Conservation (phyloP, 1,139 yeast species). For the Debaryomyces robertsiae region DNA sequence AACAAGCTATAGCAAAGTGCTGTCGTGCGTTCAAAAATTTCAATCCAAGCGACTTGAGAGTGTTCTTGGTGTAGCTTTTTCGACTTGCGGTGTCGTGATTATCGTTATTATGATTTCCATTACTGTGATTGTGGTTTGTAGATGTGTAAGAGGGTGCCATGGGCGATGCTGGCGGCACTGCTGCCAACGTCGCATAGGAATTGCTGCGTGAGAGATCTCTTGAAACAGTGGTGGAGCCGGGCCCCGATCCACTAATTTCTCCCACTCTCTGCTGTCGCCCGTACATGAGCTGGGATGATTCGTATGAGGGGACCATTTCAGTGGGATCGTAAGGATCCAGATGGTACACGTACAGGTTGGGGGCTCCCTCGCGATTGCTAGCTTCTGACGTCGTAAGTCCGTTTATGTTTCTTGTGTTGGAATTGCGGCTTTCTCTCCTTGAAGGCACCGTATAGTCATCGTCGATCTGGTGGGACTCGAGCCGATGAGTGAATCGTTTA, state of each 20-base stretch:
- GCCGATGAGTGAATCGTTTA: conserved; percentile 30
- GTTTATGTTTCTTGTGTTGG: neutral
- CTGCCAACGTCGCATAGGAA: conserved; percentile 13
- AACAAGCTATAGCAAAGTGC: conserved; percentile 70
- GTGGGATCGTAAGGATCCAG: conserved; percentile 31
- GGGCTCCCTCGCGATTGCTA: neutral
- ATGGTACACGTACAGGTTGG: conserved; percentile 3
- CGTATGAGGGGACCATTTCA: conserved; percentile 49
- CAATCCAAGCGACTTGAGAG: conserved; percentile 60
- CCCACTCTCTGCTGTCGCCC: conserved; percentile 14
- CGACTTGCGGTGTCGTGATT: conserved; percentile 5
- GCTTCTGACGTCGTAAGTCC: conserved; percentile 6
- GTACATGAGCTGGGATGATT: conserved; percentile 44
- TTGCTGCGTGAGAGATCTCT: conserved; percentile 18
- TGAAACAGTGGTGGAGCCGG: conserved; percentile 9
- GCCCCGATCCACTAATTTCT: conserved; percentile 12
- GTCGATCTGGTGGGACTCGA: conserved; percentile 40
- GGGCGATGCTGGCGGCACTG: conserved; percentile 9
- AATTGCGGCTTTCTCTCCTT: conserved; percentile 12
- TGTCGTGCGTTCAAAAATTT: conserved; percentile 73
- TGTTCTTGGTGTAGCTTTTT: conserved; percentile 16
- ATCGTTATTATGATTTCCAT: conserved; percentile 1
- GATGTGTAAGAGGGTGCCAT: neutral
- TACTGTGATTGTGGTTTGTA: neutral
- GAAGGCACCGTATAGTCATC: conserved; percentile 34